These are phyloP conservation scores for Sicyos baderoa DNA, from an alignment of 306 rosid genomes.

Conservation along the genomic window DNA sequence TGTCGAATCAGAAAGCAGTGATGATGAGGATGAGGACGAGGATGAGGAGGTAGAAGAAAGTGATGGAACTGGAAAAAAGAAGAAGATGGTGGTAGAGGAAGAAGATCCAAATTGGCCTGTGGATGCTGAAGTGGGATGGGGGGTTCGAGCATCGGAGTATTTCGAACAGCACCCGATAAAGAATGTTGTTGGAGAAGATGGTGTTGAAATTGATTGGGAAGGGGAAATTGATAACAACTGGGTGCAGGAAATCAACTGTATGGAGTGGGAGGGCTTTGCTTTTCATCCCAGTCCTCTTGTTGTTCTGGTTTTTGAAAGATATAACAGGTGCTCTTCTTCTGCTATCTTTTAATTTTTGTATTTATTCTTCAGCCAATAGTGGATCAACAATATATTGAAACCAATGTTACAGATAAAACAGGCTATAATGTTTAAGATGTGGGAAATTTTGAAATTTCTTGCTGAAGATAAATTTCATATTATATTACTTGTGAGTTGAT, in stretches of 20 bases:
- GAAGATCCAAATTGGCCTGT: slow-evolving; percentile 74
- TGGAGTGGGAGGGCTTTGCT: slow-evolving; percentile 95
- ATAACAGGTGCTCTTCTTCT: slow-evolving; percentile 43
- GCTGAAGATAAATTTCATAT: not conserved
- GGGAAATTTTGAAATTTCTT: not conserved
- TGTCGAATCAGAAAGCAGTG: slow-evolving; percentile 17
- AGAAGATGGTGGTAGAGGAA: slow-evolving; percentile 63
- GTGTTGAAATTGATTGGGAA: slow-evolving; percentile 84
- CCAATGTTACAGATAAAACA: too few relatives aligned
- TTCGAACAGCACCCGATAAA: slow-evolving; percentile 71
- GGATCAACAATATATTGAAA: not conserved
- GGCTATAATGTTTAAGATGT: not conserved
- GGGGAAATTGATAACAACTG: slow-evolving; percentile 84
- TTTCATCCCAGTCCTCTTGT: slow-evolving; percentile 88
- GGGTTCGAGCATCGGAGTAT: slow-evolving; percentile 79
- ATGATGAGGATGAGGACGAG: slow-evolving; percentile 8
- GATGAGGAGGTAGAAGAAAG: slow-evolving; percentile 23
- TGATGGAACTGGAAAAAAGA: slow-evolving; percentile 27
- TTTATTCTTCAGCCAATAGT: not conserved
- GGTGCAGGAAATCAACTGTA: slow-evolving; percentile 88
- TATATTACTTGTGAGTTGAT: not conserved
- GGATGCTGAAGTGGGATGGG: slow-evolving; percentile 97
- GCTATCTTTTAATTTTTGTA: not conserved
- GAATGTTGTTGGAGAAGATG: slow-evolving; percentile 72
- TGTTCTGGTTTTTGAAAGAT: slow-evolving; percentile 83